Conservation (phyloP, 345 rosid species). For the Sisymbrium altissimum region DNA sequence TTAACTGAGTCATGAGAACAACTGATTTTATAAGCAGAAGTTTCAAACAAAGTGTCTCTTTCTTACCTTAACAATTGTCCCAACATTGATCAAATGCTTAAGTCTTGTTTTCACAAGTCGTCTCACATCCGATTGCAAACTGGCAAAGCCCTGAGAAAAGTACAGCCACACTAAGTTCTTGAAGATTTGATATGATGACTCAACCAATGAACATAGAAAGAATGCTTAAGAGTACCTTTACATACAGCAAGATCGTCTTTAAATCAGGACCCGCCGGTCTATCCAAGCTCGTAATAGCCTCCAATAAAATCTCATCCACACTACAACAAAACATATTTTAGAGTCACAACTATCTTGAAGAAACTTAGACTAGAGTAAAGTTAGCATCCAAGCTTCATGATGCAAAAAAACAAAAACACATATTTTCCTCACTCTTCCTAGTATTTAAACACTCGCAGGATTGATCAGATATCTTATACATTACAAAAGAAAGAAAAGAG, state of each 20-base stretch:
- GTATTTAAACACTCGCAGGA: not conserved
- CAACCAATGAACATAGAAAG: not conserved
- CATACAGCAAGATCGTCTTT: slow-evolving; percentile 57
- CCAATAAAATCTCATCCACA: slow-evolving; percentile 67
- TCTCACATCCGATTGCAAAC: slow-evolving; percentile 49
- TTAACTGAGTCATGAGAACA: not conserved
- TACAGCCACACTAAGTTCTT: slow-evolving; percentile 12
- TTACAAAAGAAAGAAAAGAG: not conserved
- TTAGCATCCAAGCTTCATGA: not conserved
- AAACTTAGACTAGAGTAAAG: not conserved
- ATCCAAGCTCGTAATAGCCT: slow-evolving; percentile 64
- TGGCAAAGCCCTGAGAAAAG: slow-evolving; percentile 51
- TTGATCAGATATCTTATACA: not conserved
- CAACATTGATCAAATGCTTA: slow-evolving; percentile 63
- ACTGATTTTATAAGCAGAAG: not conserved
- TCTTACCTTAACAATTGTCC: slow-evolving; percentile 66
- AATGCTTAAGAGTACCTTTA: slow-evolving; percentile 51
- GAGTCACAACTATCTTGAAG: slow-evolving; percentile 2
- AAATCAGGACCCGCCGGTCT: slow-evolving; percentile 68
- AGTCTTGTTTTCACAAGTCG: slow-evolving; percentile 63
- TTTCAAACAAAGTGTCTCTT: not conserved
- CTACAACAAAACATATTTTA: slow-evolving; percentile 40
- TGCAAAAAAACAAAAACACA: not conserved
- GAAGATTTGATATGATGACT: not conserved
- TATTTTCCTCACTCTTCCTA: not conserved